These are phyloP conservation scores for Schoenoplectus triqueter DNA, from an alignment of 202 grass and related monocot species.

Conservation along the genomic window DNA sequence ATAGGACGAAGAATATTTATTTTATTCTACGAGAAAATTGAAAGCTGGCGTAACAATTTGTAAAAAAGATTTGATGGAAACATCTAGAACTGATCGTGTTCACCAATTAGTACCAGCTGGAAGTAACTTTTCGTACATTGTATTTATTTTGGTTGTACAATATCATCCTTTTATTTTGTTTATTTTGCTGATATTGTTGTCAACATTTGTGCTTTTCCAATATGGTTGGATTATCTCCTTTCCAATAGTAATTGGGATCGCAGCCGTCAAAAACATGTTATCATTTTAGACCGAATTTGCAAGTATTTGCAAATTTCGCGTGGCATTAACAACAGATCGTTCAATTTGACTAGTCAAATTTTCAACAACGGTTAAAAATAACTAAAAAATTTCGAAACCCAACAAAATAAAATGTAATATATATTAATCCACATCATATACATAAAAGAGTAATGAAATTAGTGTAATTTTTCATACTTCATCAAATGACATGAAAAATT, in stretches of 20 bases:
- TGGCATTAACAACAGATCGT: no score
- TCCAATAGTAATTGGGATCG: not conserved
- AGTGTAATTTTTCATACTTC: no score
- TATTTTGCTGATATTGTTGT: not conserved
- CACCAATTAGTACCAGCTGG: slow-evolving; percentile 38
- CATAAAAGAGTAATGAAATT: no score
- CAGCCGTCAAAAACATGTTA: no score
- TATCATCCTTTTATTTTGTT: not conserved
- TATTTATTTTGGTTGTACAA: slow-evolving; percentile 16
- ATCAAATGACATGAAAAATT: no score
- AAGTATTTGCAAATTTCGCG: no score
- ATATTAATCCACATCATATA: no score
- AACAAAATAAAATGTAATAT: no score
- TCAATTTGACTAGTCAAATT: no score
- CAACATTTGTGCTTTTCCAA: not conserved
- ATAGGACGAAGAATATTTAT: not conserved
- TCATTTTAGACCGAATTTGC: no score
- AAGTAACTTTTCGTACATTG: not conserved
- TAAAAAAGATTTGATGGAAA: slow-evolving; percentile 14
- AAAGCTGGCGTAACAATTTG: slow-evolving; percentile 22
- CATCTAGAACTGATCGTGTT: slow-evolving; percentile 31
- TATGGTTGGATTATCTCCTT: not conserved
- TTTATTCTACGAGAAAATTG: slow-evolving; percentile 10
- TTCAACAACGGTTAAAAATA: no score
- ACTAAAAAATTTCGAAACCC: no score